A percentile compares a stretch with the other conserved stretches of the same genome.
Conservation (phyloP, 176 grass and related monocot genomes). For the Musa itinerans region DNA sequence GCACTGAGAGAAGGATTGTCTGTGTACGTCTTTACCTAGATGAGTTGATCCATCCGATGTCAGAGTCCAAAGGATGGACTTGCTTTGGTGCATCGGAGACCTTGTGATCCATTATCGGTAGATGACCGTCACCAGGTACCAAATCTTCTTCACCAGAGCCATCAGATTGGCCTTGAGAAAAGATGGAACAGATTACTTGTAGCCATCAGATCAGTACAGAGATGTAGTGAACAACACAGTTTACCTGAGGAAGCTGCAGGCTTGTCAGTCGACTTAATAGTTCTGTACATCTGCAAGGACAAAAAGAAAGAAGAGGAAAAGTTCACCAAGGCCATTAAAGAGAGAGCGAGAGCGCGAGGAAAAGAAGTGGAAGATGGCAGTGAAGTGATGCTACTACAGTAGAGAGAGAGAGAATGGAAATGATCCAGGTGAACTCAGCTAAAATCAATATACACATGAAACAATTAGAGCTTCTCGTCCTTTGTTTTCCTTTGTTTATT, state of each 20-base stretch:
- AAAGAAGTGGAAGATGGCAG: neutral
- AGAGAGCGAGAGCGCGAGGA: no score
- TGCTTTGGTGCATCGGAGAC: neutral
- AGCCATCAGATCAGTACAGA: neutral
- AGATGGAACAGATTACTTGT: neutral
- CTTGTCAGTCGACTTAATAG: conserved; percentile 20
- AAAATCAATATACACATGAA: neutral
- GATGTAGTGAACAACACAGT: neutral
- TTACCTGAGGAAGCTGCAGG: conserved; percentile 21
- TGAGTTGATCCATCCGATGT: neutral
- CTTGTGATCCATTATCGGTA: neutral
- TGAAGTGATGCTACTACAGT: conserved; percentile 1
- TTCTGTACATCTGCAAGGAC: conserved; percentile 22
- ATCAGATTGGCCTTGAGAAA: conserved; percentile 19
- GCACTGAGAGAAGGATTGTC: neutral
- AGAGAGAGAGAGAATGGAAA: neutral
- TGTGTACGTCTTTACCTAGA: neutral
- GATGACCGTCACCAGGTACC: neutral
- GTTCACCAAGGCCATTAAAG: neutral
- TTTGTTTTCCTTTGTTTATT: neutral
- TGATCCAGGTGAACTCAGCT: neutral
- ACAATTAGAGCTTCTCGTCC: neutral
- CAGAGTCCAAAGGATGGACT: conserved; percentile 1
- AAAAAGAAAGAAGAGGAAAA: neutral
- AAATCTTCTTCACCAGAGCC: conserved; percentile 13